Percentiles rank a stretch among this genome's conserved stretches.
phyloP scores from a whole-genome alignment of 1,139 yeast species.

The Yamadazyma diddensiae region DNA sequence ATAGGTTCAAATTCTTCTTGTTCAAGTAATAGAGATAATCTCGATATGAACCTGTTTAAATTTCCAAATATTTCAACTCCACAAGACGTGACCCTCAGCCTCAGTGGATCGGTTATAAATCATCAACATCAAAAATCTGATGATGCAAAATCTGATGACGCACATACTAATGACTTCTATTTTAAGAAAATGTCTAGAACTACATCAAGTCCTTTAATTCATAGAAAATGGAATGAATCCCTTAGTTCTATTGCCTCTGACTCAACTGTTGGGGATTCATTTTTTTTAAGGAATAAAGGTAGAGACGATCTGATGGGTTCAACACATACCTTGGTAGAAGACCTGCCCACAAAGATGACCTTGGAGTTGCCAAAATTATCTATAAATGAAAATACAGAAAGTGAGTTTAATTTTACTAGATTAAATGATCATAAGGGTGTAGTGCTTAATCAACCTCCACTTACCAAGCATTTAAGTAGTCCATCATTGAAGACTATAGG shows the following conservation, averaged over 20 bases:
- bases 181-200: constrained; percentile 4
- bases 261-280: constrained; percentile 17
- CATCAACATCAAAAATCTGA: neutral
- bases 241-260: constrained; percentile 20
- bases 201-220: constrained; percentile 8
- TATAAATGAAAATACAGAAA: constrained; percentile 15
- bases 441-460: neutral
- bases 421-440: neutral
- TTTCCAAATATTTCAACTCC: constrained; percentile 1
- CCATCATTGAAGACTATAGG: constrained; percentile 14
- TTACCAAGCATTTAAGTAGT: constrained; percentile 10
- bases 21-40: too few species aligned
- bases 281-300: constrained; percentile 11
- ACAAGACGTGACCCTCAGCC: neutral
- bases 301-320: constrained; percentile 17
- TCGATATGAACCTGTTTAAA: neutral
- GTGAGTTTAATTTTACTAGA: constrained; percentile 3
- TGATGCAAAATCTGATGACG: constrained; percentile 3
- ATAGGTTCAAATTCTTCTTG: neutral
- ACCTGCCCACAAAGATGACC: constrained; percentile 11
- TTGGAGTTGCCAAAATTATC: constrained; percentile 14
- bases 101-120: neutral
- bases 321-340: constrained; percentile 26
- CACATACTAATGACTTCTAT: too few species aligned
- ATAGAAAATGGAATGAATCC: constrained; percentile 15